A percentile compares a stretch with the other conserved stretches of the same genome.
Evolutionary conservation across 1,284 basidiomycete genomes (phyloP).

Genomic region (Polyporus tsugae): DNA sequence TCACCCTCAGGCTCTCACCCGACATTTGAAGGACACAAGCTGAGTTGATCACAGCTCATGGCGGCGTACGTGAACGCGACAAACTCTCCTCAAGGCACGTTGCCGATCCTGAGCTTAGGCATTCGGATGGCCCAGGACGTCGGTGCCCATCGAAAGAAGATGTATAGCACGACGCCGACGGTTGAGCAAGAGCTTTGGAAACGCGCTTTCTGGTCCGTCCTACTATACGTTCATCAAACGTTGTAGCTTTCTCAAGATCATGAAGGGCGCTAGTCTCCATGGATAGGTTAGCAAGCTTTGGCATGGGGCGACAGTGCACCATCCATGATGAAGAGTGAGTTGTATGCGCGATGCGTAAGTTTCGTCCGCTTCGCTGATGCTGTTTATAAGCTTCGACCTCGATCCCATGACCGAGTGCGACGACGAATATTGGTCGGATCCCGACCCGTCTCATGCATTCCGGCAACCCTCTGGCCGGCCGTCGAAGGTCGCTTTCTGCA

Average conservation of each 20-base stretch:
- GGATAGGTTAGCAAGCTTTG: constrained; percentile 72
- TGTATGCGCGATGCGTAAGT: not conserved
- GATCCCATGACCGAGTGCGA: constrained; percentile 66
- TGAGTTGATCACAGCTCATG: constrained; percentile 25
- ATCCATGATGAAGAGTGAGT: constrained; percentile 87
- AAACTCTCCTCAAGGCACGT: constrained; percentile 42
- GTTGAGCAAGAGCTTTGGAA: constrained; percentile 62
- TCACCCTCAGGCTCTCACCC: not conserved
- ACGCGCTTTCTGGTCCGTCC: constrained; percentile 75
- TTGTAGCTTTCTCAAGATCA: not conserved
- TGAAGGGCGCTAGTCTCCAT: constrained; percentile 66
- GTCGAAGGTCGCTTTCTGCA: constrained; percentile 54
- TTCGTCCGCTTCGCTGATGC: not conserved
- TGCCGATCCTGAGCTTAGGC: constrained; percentile 55
- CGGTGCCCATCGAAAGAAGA: constrained; percentile 49
- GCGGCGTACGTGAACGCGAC: constrained; percentile 44
- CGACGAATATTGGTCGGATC: constrained; percentile 68
- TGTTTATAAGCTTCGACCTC: constrained; percentile 57
- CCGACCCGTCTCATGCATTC: constrained; percentile 51
- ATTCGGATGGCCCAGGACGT: constrained; percentile 57
- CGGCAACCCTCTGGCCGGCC: constrained; percentile 56
- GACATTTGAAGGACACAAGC: not conserved
- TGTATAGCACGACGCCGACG: constrained; percentile 38
- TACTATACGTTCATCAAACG: not conserved
- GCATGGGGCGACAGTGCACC: constrained; percentile 81